Evolutionary conservation across 768 basidiomycete genomes (phyloP), one percentile per base, ranked within the genome.

Genomic region (Suillus spraguei): DNA sequence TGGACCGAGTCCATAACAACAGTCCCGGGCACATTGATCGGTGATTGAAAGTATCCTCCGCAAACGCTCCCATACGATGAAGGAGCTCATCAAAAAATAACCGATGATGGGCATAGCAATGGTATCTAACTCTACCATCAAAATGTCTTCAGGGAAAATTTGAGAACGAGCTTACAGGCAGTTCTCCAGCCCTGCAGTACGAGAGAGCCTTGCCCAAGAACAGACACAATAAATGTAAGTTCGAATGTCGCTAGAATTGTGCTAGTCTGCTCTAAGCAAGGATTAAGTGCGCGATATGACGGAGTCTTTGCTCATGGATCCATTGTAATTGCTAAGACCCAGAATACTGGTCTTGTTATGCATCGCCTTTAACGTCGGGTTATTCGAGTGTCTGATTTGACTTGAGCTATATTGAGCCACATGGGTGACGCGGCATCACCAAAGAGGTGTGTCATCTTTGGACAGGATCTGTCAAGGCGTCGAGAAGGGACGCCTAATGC

Each of bases 151-250:
- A 22, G 41, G 24, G 6, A 33, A 44, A 44, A 32, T 44, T 47
- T 35, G 36, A 42, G 55, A 55, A 41, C 4, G 2, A 73, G 81
- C 81, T 68, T 63, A 84, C 83, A 82, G 7, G 73, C 60, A 7
- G 87, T 87, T 14, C 72, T 74, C 88, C 88, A 91, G 13, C 82
- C 81, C 5, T 84, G 56, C 0, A 82, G 79, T 5, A 88, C 86
- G 36, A 81, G 75, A 55, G 80, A 80, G 4, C 87, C 88, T 65
- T 88, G 83, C 52, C 85, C 83, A 10, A 93, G 80, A 1, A 85
- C 84, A 68, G 90, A 91, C 8, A 87, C 79, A 64, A 92, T 78
- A 1, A 91, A 76, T 2, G 87, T 81, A 24, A 92, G 76, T 0
- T 87, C 89, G 0, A 77, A 75, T 1, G 88, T 89, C 59, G 83